Evolutionary conservation across 768 basidiomycete genomes (phyloP).

Genomic region (Hygrophorus pudorinus): DNA sequence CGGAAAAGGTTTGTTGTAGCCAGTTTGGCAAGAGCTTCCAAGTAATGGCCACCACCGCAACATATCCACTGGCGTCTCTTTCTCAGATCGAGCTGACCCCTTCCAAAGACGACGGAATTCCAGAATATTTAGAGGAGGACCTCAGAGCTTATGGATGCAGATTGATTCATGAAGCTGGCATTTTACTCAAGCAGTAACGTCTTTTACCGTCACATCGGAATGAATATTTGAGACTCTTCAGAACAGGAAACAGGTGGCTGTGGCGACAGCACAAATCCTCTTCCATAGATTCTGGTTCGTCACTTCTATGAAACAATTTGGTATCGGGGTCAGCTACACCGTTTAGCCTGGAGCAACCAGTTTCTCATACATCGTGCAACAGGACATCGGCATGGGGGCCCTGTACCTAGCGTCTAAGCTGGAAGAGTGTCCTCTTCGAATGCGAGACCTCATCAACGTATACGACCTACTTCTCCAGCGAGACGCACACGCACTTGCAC

Average conservation of each 20-base stretch:
- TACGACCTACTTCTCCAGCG: constrained; percentile 86
- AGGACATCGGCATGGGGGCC: constrained; percentile 89
- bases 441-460: constrained; percentile 91
- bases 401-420: constrained; percentile 84
- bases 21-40: constrained; percentile 5
- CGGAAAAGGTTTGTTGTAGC: neutral
- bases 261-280: constrained; percentile 92
- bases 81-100: constrained; percentile 73
- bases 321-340: constrained; percentile 64
- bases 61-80: constrained; percentile 79
- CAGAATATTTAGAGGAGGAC: constrained; percentile 75
- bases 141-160: constrained; percentile 87
- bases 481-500: constrained; percentile 39
- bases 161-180: constrained; percentile 90
- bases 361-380: constrained; percentile 6
- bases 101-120: constrained; percentile 74
- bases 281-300: constrained; percentile 98
- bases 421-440: constrained; percentile 84
- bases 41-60: neutral
- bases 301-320: constrained; percentile 89
- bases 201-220: neutral
- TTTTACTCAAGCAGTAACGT: constrained; percentile 79
- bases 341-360: constrained; percentile 6
- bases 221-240: neutral
- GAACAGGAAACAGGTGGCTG: constrained; percentile 86